Conservation (phyloP, 225 moss, liverwort and hornwort genomes). For the Bryoerythrophyllum caledonicum region DNA sequence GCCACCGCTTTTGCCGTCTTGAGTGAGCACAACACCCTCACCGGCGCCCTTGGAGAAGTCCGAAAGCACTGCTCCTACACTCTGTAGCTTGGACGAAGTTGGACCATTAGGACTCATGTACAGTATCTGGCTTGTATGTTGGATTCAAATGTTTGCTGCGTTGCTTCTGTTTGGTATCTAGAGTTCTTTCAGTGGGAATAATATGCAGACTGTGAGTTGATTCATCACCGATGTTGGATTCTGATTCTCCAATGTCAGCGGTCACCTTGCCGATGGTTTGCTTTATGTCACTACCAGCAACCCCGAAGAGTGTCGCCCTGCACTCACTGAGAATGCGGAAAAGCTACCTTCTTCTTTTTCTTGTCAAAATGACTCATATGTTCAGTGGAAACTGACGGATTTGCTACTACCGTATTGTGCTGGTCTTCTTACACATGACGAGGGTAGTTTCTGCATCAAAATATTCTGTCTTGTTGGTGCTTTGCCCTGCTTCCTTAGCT, state of each 20-base stretch:
- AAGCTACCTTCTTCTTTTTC: no score
- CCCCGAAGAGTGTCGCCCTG: no score
- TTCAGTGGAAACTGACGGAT: no score
- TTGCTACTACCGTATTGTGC: no score
- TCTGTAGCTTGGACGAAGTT: not conserved
- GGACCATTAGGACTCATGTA: not conserved
- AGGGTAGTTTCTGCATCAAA: not conserved
- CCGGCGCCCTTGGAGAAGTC: constrained; percentile 34
- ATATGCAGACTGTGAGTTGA: not conserved
- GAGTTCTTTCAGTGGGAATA: not conserved
- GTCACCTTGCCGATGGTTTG: not conserved
- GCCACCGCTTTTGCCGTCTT: constrained; percentile 42
- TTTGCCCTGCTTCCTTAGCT: not conserved
- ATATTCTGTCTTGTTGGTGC: not conserved
- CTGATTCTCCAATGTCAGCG: not conserved
- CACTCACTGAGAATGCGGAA: no score
- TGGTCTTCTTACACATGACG: not conserved
- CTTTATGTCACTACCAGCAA: not conserved
- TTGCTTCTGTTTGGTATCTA: not conserved
- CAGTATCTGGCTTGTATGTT: not conserved
- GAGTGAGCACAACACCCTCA: constrained; percentile 46
- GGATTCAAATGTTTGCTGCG: not conserved
- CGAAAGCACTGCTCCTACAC: constrained; percentile 38
- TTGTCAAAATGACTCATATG: no score
- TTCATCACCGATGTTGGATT: not conserved